These are phyloP conservation scores for Eragrostis tef DNA, from an alignment of 202 grass and related monocot genomes.

Conservation along the genomic window DNA sequence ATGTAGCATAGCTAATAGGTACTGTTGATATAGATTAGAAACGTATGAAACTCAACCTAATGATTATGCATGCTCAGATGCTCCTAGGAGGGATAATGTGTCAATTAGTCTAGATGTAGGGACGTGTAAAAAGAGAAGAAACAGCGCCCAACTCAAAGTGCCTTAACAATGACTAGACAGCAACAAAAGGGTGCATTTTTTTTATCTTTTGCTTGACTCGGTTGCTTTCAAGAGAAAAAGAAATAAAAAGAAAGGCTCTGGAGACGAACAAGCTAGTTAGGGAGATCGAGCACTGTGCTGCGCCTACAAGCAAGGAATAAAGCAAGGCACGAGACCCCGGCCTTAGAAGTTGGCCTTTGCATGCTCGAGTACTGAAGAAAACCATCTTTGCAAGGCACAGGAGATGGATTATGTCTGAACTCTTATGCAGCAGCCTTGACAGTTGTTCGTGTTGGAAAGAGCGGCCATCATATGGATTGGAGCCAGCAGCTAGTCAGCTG, in stretches of 20 bases:
- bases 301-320: constrained; percentile 64
- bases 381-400: constrained; percentile 19
- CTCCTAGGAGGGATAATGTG: constrained; percentile 1
- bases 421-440: constrained; percentile 46
- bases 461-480: constrained; percentile 40
- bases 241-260: neutral
- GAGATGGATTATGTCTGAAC: constrained; percentile 29
- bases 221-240: constrained; percentile 49
- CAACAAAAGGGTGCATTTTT: constrained; percentile 44
- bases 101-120: constrained; percentile 22
- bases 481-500: constrained; percentile 18
- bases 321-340: constrained; percentile 22
- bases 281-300: constrained; percentile 25
- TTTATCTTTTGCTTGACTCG: constrained; percentile 26
- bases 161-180: constrained; percentile 54
- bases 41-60: constrained; percentile 48
- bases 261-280: constrained; percentile 20
- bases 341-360: constrained; percentile 21
- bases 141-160: constrained; percentile 41
- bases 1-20: too few relatives aligned
- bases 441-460: constrained; percentile 50
- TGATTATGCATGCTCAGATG: constrained; percentile 25
- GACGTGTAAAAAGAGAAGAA: constrained; percentile 29
- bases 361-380: neutral
- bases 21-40: constrained; percentile 25